Evolutionary conservation across 2,329 filamentous ascomycete species (phyloP).

Genomic region (Alternaria dauci): DNA sequence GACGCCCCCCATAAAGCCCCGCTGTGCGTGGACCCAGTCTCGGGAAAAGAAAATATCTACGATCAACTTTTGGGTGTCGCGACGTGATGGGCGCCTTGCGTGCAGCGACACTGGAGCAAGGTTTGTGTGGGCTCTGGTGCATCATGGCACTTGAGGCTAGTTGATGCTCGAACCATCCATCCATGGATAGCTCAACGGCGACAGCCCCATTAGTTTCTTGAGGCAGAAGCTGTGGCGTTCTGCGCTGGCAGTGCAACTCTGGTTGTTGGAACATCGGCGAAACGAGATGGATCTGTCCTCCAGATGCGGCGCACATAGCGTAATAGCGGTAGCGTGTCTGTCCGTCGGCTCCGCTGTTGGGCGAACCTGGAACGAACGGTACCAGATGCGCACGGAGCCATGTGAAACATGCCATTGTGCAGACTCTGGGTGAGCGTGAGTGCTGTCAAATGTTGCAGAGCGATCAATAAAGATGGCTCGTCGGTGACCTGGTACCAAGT

Average conservation of each 20-base stretch:
- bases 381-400: slow-evolving; percentile 24
- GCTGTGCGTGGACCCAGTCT: slow-evolving; percentile 20
- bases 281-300: slow-evolving; percentile 25
- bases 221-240: background rate
- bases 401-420: slow-evolving; percentile 1
- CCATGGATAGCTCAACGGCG: background rate
- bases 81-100: background rate
- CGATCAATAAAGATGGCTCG: background rate
- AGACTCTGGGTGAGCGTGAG: no score
- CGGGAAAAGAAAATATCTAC: background rate
- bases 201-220: background rate
- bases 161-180: slow-evolving; percentile 1
- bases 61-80: background rate
- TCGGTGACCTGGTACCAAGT: background rate
- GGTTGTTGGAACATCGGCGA: slow-evolving; percentile 5
- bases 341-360: slow-evolving; percentile 30
- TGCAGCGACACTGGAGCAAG: background rate
- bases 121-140: background rate
- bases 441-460: background rate
- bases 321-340: slow-evolving; percentile 18
- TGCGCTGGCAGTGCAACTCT: slow-evolving; percentile 1
- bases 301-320: slow-evolving; percentile 27
- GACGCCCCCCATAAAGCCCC: slow-evolving; percentile 23
- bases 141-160: background rate
- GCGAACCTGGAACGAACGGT: slow-evolving; percentile 35